Conservation (phyloP, 164 flowering plant species). For the Macadamia tetraphylla region DNA sequence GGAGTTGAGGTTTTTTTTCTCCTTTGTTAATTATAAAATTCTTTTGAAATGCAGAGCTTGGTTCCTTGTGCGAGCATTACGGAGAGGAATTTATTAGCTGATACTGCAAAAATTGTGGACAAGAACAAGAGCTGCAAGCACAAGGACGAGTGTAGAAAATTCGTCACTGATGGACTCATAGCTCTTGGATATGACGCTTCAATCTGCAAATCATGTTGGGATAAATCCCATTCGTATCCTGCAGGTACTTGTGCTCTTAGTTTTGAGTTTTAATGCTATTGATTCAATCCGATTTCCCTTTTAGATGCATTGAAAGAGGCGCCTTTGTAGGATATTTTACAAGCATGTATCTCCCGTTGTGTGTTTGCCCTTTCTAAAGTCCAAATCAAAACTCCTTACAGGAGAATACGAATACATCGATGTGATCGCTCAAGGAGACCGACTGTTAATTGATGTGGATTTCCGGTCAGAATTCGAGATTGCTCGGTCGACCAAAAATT, state of each 20-base stretch:
- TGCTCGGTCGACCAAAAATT: constrained; percentile 50
- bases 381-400: constrained; percentile 5
- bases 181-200: constrained; percentile 70
- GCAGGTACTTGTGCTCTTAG: neutral
- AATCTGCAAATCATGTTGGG: constrained; percentile 78
- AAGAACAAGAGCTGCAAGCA: constrained; percentile 46
- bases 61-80: constrained; percentile 21
- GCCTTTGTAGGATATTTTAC: neutral
- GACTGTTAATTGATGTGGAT: constrained; percentile 49
- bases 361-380: neutral
- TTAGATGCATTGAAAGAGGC: neutral
- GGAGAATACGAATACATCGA: constrained; percentile 69
- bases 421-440: constrained; percentile 46
- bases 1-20: neutral
- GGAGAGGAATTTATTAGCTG: constrained; percentile 36
- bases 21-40: neutral
- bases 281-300: neutral
- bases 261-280: neutral
- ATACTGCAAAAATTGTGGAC: constrained; percentile 31
- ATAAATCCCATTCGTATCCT: constrained; percentile 47
- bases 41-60: constrained; percentile 18
- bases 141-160: constrained; percentile 44
- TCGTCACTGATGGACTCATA: constrained; percentile 41
- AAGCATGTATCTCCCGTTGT: neutral
- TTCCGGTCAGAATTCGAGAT: constrained; percentile 65